Conservation (phyloP, 1,284 basidiomycete species). For the Hemileia vastatrix region DNA sequence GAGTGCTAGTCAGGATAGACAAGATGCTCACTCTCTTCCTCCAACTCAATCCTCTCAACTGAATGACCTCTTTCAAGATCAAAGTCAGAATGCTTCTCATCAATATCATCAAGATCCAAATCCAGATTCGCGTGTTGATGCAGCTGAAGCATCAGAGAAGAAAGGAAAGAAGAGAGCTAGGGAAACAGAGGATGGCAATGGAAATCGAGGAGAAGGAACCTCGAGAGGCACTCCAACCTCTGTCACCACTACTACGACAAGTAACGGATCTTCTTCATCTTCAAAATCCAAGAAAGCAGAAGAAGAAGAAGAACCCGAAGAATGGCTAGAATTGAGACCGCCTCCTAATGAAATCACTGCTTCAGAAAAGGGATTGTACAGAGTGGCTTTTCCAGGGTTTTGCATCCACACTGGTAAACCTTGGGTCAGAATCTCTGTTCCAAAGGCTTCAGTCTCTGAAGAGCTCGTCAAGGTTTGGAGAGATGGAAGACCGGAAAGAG, state of each 20-base stretch:
- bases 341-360: not conserved
- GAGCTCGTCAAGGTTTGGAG: not conserved
- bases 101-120: too few species aligned
- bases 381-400: not conserved
- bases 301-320: not conserved
- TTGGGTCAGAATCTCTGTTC: not conserved
- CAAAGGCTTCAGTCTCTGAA: not conserved
- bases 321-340: not conserved
- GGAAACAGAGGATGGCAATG: not conserved
- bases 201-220: not conserved
- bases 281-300: not conserved
- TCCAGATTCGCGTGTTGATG: not conserved
- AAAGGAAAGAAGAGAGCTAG: not conserved
- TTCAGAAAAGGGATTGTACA: not conserved
- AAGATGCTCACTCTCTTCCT: not conserved
- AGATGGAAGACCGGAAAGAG: not conserved
- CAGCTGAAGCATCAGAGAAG: not conserved
- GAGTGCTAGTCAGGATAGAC: not conserved
- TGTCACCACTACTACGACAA: too few species aligned
- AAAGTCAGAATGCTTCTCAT: not conserved
- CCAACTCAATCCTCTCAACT: not conserved
- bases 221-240: not conserved
- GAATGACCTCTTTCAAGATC: not conserved
- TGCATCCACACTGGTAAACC: not conserved
- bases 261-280: not conserved